These are phyloP conservation scores for Septoria petroselini DNA, from an alignment of 2,329 filamentous ascomycete genomes.

Conservation along the genomic window DNA sequence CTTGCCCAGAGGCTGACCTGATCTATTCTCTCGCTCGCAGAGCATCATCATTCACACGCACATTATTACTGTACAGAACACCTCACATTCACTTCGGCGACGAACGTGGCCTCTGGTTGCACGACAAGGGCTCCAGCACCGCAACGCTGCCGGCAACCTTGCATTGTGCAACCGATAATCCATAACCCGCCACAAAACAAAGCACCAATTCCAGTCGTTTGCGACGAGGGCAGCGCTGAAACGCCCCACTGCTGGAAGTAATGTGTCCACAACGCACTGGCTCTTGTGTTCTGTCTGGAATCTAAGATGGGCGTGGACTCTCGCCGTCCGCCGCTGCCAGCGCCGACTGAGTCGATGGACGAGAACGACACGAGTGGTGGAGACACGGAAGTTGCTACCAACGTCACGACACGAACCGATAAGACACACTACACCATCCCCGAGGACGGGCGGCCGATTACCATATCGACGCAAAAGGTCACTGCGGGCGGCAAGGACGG, in stretches of 20 bases:
- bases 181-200: slow-evolving; percentile 11
- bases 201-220: slow-evolving; percentile 6
- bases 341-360: slow-evolving; percentile 71
- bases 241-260: slow-evolving; percentile 13
- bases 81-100: background rate
- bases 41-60: background rate
- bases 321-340: slow-evolving; percentile 61
- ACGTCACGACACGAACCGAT: slow-evolving; percentile 66
- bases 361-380: slow-evolving; percentile 41
- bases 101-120: background rate
- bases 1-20: background rate
- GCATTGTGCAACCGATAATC: slow-evolving; percentile 9
- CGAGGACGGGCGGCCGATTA: slow-evolving; percentile 86
- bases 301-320: slow-evolving; percentile 25
- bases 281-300: slow-evolving; percentile 9
- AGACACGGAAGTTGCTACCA: slow-evolving; percentile 58
- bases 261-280: slow-evolving; percentile 11
- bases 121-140: background rate
- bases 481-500: slow-evolving; percentile 41
- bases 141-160: slow-evolving; percentile 11
- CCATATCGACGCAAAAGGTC: slow-evolving; percentile 74
- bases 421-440: slow-evolving; percentile 74
- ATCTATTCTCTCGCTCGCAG: background rate
- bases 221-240: slow-evolving; percentile 8
- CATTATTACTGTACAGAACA: background rate